Percentiles rank a stretch among this genome's conserved stretches.
phyloP scores from a whole-genome alignment of 768 basidiomycete species.

The Pulveroboletus ravenelii region DNA sequence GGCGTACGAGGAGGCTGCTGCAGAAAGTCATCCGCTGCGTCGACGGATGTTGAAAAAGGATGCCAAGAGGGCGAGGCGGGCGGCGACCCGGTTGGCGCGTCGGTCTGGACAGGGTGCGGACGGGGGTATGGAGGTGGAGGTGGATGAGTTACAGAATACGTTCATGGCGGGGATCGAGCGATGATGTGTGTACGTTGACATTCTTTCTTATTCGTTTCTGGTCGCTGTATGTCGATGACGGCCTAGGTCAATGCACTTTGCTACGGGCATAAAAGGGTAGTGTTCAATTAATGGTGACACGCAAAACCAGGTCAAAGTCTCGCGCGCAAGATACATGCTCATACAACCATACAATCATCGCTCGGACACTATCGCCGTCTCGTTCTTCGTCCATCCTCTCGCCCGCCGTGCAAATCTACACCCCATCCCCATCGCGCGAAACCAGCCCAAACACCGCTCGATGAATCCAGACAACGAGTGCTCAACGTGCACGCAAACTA shows the following conservation, averaged over 20 bases:
- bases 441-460: not conserved
- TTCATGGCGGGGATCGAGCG: conserved; percentile 21
- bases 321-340: no score
- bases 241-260: not conserved
- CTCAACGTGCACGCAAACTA: conserved; percentile 5
- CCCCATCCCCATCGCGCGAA: no score
- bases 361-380: no score
- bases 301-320: no score
- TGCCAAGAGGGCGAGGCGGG: conserved; percentile 57
- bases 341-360: no score
- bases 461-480: not conserved
- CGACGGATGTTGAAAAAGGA: conserved; percentile 58
- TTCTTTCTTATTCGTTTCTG: no score
- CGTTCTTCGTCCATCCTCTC: no score
- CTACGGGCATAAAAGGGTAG: not conserved
- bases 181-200: conserved; percentile 1
- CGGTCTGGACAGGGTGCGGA: not conserved
- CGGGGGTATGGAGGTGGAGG: conserved; percentile 31
- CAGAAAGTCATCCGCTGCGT: conserved; percentile 44
- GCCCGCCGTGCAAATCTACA: no score
- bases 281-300: no score
- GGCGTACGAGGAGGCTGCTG: conserved; percentile 47
- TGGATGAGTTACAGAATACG: conserved; percentile 17
- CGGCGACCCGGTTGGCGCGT: conserved; percentile 32
- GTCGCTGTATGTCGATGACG: no score